phyloP scores from a whole-genome alignment of 495 filamentous ascomycete genomes.

The Neurospora sp. region DNA sequence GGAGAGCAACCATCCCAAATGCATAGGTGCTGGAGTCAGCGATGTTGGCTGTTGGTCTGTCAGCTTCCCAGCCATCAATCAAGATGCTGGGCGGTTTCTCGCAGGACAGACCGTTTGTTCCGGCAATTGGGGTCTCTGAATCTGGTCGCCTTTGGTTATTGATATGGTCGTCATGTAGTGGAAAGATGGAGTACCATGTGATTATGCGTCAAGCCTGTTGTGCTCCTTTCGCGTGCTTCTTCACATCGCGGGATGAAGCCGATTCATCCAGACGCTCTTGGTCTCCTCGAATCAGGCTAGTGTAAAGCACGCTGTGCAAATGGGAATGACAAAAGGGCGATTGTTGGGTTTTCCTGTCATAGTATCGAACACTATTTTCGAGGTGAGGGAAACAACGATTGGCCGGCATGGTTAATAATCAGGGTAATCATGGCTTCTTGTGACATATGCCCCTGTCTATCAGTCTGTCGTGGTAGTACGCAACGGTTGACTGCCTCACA shows the following conservation, averaged over 20 bases:
- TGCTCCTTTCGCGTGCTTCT: not conserved
- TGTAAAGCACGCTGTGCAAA: not conserved
- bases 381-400: not conserved
- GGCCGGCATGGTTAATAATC: not conserved
- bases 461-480: not conserved
- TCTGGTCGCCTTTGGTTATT: not conserved
- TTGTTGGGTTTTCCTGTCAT: not conserved
- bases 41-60: not conserved
- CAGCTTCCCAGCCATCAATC: not conserved
- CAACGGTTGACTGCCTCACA: not conserved
- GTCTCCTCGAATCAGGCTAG: not conserved
- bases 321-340: not conserved
- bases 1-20: not conserved
- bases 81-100: not conserved
- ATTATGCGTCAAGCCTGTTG: not conserved
- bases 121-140: not conserved
- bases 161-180: not conserved
- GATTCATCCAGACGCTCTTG: not conserved
- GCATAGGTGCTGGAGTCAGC: not conserved
- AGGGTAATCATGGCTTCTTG: not conserved
- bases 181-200: not conserved
- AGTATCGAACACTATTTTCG: not conserved
- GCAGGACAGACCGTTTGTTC: not conserved
- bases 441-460: not conserved
- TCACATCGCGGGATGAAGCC: not conserved